A percentile compares a stretch with the other conserved stretches of the same genome.
Evolutionary conservation across 228 moss, liverwort and hornwort genomes (phyloP).

Genomic region (Sphagnum fallax): DNA sequence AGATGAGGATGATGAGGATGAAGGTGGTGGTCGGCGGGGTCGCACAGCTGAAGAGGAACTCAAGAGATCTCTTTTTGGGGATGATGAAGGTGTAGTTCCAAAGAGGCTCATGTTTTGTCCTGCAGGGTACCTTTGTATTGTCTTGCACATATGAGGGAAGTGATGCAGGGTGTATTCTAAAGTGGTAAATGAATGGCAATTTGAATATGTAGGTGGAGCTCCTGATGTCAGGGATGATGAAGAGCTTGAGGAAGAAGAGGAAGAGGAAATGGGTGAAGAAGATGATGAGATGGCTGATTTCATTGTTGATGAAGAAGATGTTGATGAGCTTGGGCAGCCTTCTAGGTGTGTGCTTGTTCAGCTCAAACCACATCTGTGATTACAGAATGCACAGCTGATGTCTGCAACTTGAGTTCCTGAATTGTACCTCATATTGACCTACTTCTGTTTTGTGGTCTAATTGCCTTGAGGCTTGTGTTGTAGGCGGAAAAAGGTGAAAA

Average conservation of each 20-base stretch:
- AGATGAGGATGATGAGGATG: constrained; percentile 95
- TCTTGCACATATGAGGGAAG: no score
- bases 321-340: constrained; percentile 61
- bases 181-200: not conserved
- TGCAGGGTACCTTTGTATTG: no score
- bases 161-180: no score
- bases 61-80: constrained; percentile 80
- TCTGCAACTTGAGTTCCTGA: not conserved
- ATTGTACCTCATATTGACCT: not conserved
- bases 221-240: constrained; percentile 67
- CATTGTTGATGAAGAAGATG: constrained; percentile 86
- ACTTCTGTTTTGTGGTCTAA: not conserved
- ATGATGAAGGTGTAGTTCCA: constrained; percentile 70
- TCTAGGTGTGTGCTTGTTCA: constrained; percentile 13
- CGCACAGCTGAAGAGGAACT: constrained; percentile 96
- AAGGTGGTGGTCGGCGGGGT: constrained; percentile 70
- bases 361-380: not conserved
- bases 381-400: no score
- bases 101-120: not conserved
- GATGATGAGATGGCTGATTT: constrained; percentile 99
- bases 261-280: constrained; percentile 67
- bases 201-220: constrained; percentile 33
- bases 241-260: constrained; percentile 67
- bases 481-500: constrained; percentile 47
- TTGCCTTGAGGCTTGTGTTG: not conserved